Conservation (phyloP, 352 stramenopile species). For the Phytophthora pistaciae region DNA sequence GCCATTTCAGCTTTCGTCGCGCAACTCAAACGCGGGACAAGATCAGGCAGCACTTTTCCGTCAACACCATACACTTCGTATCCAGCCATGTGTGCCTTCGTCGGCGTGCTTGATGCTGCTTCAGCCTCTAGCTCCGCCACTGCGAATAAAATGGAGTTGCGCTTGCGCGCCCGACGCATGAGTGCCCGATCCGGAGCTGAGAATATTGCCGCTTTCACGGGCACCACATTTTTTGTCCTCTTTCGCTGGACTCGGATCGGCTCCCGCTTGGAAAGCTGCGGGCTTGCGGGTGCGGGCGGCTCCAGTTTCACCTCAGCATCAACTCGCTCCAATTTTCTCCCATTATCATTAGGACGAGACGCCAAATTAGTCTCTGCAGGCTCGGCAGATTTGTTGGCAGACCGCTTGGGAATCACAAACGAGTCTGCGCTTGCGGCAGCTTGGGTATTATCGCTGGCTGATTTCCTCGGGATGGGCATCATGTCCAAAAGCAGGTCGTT, state of each 20-base stretch:
- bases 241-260: conserved; percentile 10
- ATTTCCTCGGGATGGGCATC: conserved; percentile 31
- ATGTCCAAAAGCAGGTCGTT: conserved; percentile 20
- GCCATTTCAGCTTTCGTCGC: conserved; percentile 28
- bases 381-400: background rate
- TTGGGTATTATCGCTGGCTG: background rate
- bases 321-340: background rate
- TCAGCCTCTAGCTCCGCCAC: conserved; percentile 12
- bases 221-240: conserved; percentile 52
- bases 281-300: background rate
- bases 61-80: conserved; percentile 32
- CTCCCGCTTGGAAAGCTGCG: conserved; percentile 18
- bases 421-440: conserved; percentile 3
- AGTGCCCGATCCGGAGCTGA: conserved; percentile 44
- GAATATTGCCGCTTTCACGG: conserved; percentile 26
- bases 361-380: background rate
- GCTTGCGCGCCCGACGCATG: conserved; percentile 48
- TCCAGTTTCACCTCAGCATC: background rate
- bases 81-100: conserved; percentile 1
- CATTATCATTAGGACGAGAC: background rate
- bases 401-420: conserved; percentile 36
- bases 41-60: conserved; percentile 26
- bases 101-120: background rate
- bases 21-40: conserved; percentile 25
- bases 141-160: conserved; percentile 54